phyloP scores from a whole-genome alignment of 2,329 filamentous ascomycete genomes.

The Calonectria naviculata region DNA sequence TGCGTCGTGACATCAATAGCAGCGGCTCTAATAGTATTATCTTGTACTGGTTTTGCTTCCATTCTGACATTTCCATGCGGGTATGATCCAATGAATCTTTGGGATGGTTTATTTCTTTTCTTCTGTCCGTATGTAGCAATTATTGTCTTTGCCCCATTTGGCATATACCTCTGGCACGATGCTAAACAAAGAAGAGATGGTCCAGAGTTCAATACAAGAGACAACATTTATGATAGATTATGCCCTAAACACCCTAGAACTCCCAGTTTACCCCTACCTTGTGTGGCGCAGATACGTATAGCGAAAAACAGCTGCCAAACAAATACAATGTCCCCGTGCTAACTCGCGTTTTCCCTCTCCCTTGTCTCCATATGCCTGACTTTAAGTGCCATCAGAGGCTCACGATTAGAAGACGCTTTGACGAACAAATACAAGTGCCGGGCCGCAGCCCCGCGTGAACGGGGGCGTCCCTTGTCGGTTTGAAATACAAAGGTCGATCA shows the following conservation, averaged over 20 bases:
- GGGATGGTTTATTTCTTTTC: background rate
- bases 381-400: conserved; percentile 2
- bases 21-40: conserved; percentile 1
- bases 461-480: background rate
- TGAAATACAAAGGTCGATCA: background rate
- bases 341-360: conserved; percentile 12
- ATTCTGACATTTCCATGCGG: background rate
- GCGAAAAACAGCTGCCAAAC: conserved; percentile 7
- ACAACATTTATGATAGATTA: conserved; percentile 17
- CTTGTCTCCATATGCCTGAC: background rate
- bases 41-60: background rate
- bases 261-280: conserved; percentile 14
- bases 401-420: conserved; percentile 20
- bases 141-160: background rate
- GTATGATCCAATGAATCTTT: background rate
- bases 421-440: conserved; percentile 19
- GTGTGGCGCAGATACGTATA: conserved; percentile 13
- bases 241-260: conserved; percentile 23
- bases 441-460: background rate
- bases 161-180: background rate
- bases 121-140: background rate
- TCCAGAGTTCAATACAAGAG: conserved; percentile 4
- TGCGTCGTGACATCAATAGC: background rate
- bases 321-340: conserved; percentile 2
- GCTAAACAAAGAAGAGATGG: background rate